phyloP scores from a whole-genome alignment of 139 green algal species.

The Axilococcus clingmanii region DNA sequence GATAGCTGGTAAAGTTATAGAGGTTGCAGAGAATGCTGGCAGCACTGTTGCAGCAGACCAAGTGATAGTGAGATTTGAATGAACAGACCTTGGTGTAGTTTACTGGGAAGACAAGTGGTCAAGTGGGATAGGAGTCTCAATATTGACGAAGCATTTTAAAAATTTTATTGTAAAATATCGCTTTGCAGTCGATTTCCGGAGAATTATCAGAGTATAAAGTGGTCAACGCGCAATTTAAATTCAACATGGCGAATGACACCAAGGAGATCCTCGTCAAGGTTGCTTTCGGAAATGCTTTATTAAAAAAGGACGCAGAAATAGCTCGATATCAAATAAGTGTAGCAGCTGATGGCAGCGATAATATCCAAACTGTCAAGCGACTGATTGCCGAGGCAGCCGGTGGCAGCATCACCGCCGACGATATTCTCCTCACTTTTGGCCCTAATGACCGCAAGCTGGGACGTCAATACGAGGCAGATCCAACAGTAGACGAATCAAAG shows the following conservation, averaged over 20 bases:
- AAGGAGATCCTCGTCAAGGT: conserved; percentile 7
- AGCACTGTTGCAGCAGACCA: conserved; percentile 29
- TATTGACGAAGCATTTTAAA: too few species aligned
- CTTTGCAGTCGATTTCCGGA: too few species aligned
- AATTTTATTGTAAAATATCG: too few species aligned
- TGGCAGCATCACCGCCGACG: conserved; percentile 16
- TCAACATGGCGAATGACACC: background rate
- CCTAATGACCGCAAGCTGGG: conserved; percentile 31
- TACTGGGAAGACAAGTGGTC: too few species aligned
- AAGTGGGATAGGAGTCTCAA: too few species aligned
- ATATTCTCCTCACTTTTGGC: conserved; percentile 31
- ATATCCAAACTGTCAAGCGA: conserved; percentile 17
- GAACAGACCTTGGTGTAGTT: conserved; percentile 3
- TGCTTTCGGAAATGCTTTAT: conserved; percentile 9
- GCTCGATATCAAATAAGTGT: conserved; percentile 1
- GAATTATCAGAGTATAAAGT: too few species aligned
- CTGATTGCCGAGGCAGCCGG: conserved; percentile 21
- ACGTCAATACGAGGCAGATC: conserved; percentile 26
- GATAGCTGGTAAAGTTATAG: conserved; percentile 16
- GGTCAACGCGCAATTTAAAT: conserved; percentile 1
- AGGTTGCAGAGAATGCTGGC: conserved; percentile 21
- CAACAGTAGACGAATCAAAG: conserved; percentile 26
- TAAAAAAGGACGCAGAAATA: background rate
- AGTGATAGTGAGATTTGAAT: conserved; percentile 35
- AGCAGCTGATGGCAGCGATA: conserved; percentile 8